Base-by-base conservation (phyloP, 768 basidiomycete genomes). In the Agrocybe praecox region DNA sequence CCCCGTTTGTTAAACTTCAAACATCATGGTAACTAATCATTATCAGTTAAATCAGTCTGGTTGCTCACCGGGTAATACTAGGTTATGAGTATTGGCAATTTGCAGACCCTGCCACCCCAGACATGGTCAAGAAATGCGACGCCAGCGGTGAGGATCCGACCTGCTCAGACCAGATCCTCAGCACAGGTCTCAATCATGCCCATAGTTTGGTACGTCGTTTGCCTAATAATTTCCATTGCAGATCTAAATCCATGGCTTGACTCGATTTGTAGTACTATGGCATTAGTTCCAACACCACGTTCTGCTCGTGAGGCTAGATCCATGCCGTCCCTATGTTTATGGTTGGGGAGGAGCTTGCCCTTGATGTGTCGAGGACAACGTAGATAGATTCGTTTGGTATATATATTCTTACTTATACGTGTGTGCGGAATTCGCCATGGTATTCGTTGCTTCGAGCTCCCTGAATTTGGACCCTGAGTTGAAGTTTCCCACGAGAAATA, bases 1-100 rank as follows among this genome's bases (percentile, higher is more conserved):
- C 75, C 80, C 0, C 72, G 60, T 2, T 63, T 62, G 2, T 57
- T 80, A 7, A 79, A 79, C 5, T 83, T 80, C 62, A 72, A 69
- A 50, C 81, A 83, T 53, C 80, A 81, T 55, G 80, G 80, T 77
- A 49, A 29, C 26, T 29, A n/a, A 19, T 24, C 7, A n/a, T 48
- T 53, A 21, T 32, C 5, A 12, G 17, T 12, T 29, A 5, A 29
- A 9, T 9, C 9, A 29, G n/a, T 40, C 6, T 18, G 18, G 4
- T 18, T 3, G 19, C 43, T 46, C 7, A 5, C 51, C 4, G 33
- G 9, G 15, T 23, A 12, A 17, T n/a, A 18, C 7, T 26, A 79
- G 78, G 77, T 2, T 66, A 79, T 52, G 79, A 80, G 61, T 80
- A 78, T 52, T 80, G 76, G 76, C 72, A 75, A 56, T 67, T 68